Base-by-base conservation (phyloP, 768 basidiomycete species). In the Boletellus sp. region DNA sequence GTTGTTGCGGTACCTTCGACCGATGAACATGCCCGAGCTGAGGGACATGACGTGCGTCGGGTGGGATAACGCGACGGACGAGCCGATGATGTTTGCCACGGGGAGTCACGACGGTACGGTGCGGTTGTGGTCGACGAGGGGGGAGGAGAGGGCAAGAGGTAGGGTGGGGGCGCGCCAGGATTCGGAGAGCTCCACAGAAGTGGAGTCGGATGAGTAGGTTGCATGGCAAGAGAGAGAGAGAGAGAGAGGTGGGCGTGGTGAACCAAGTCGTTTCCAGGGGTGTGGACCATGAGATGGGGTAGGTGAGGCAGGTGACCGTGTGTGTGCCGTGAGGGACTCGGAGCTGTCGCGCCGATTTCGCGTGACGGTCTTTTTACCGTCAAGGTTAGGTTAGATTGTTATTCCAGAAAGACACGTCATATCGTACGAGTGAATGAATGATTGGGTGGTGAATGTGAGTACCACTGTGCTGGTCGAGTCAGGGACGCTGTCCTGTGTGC, bases 51-150 rank as follows among this genome's bases (percentile, higher is more conserved):
- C 88, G 10, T 87, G 85, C 53, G 77, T 90, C 17, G 85, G 85
- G n/a, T 91, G 89, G 87, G 90, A 88, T 60, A 78, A 77, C 45
- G 76, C 78, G 3, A 75, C 72, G 11, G 79, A 76, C 0, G 72
- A 57, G 1, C 57, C 61, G 37, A 64, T 66, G 54, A 74, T 71
- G 73, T 84, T 87, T 51, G 86, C 86, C 10, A 85, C 85, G 0
- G 88, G 87, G 19, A 80, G 80, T 51, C 85, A 88, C 56, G 86
- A 90, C 56, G 88, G 89, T n/a, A 78, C 74, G 0, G 81, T 91
- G 36, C 74, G 83, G 15, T 77, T 89, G 40, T 91, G 90, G 88
- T 84, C 84, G 10, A 73, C 77, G 48, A 67, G 67, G 6, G 33
- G 26, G 33, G 33, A n/a, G 19, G 20, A 11, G 42, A 33, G n/a